A percentile compares a stretch with the other conserved stretches of the same genome.
Conservation (phyloP, 2,329 filamentous ascomycete species). For the Fusarium siculi region DNA sequence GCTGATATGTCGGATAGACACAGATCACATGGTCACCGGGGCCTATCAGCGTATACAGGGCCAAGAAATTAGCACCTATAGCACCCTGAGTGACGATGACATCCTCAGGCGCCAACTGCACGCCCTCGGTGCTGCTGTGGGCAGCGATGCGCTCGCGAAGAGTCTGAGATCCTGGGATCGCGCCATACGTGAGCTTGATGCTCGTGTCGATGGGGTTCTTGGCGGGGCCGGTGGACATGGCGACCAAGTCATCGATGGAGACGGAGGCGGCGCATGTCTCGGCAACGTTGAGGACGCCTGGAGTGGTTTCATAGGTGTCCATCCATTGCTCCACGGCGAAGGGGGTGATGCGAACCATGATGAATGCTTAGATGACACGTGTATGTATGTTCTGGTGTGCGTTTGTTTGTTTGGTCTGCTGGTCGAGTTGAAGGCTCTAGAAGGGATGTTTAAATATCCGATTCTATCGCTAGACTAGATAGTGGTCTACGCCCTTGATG, state of each 20-base stretch:
- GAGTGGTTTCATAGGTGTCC: constrained; percentile 67
- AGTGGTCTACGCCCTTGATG: neutral
- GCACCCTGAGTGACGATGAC: constrained; percentile 83
- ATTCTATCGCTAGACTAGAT: too few species aligned
- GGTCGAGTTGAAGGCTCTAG: neutral
- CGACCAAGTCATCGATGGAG: constrained; percentile 74
- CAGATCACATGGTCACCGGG: constrained; percentile 86
- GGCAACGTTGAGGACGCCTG: constrained; percentile 74
- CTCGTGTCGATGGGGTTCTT: constrained; percentile 61
- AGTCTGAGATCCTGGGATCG: constrained; percentile 73
- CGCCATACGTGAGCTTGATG: constrained; percentile 75
- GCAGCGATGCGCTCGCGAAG: constrained; percentile 73
- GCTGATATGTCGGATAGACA: constrained; percentile 88
- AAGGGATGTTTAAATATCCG: neutral
- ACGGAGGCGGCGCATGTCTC: constrained; percentile 83
- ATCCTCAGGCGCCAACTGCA: constrained; percentile 63
- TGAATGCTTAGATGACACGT: neutral
- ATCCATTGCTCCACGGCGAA: constrained; percentile 83
- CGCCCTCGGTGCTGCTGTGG: constrained; percentile 69
- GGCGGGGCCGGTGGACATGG: constrained; percentile 53
- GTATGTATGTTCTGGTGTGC: neutral
- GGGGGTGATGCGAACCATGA: constrained; percentile 66
- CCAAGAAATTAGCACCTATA: constrained; percentile 82
- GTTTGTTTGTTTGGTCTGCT: neutral
- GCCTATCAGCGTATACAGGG: constrained; percentile 76